phyloP scores from a whole-genome alignment of 176 grass and related monocot species.

The Triticum urartu region DNA sequence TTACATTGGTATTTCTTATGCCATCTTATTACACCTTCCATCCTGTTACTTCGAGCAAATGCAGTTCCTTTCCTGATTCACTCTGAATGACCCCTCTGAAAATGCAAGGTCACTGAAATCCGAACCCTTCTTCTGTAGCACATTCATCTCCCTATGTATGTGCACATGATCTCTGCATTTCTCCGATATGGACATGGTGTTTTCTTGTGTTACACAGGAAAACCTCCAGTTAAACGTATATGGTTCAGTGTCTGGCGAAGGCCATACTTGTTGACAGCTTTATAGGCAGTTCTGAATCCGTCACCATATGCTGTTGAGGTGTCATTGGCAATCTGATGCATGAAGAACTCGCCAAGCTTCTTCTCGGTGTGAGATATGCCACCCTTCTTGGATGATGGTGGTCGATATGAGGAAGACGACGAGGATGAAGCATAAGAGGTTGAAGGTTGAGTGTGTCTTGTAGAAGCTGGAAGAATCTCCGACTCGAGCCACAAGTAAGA shows the following conservation, averaged over 20 bases:
- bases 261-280: slow-evolving; percentile 71
- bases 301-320: slow-evolving; percentile 78
- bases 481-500: slow-evolving; percentile 93
- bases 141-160: slow-evolving; percentile 15
- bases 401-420: slow-evolving; percentile 48
- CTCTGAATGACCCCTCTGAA: slow-evolving; percentile 40
- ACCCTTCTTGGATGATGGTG: slow-evolving; percentile 71
- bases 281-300: slow-evolving; percentile 83
- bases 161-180: slow-evolving; percentile 3
- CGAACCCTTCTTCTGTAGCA: background rate
- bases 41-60: slow-evolving; percentile 40
- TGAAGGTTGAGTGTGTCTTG: slow-evolving; percentile 38
- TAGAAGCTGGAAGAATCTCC: slow-evolving; percentile 70
- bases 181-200: slow-evolving; percentile 12
- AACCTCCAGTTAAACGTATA: slow-evolving; percentile 55
- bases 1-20: slow-evolving; percentile 21
- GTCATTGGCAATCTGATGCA: slow-evolving; percentile 90
- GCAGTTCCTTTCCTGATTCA: slow-evolving; percentile 39
- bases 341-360: slow-evolving; percentile 97
- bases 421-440: slow-evolving; percentile 66
- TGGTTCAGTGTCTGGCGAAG: slow-evolving; percentile 76
- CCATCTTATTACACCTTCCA: slow-evolving; percentile 27
- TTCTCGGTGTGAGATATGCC: slow-evolving; percentile 85
- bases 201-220: slow-evolving; percentile 46
- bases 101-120: slow-evolving; percentile 40